phyloP scores from a whole-genome alignment of 2,329 filamentous ascomycete genomes.

The Trichoderma hamatum region DNA sequence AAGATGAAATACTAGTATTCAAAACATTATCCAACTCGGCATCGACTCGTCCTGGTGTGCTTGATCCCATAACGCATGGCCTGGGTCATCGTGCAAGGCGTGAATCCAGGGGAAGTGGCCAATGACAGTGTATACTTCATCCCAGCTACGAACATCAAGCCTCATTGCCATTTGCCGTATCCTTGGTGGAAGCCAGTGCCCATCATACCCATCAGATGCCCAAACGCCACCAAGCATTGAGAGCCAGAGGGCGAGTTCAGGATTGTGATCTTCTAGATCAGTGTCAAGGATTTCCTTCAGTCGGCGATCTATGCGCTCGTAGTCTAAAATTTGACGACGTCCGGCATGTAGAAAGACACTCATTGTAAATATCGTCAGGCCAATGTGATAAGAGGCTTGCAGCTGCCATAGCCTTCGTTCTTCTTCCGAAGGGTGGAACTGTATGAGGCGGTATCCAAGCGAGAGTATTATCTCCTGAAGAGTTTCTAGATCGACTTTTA shows the following conservation, averaged over 20 bases:
- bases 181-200: not conserved
- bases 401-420: not conserved
- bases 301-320: not conserved
- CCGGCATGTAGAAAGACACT: conserved; percentile 25
- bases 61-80: not conserved
- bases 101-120: conserved; percentile 28
- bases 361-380: conserved; percentile 23
- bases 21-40: not conserved
- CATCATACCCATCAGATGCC: conserved; percentile 10
- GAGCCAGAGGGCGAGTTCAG: conserved; percentile 25
- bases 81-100: conserved; percentile 19
- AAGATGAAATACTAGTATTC: not conserved
- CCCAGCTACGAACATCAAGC: conserved; percentile 23
- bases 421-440: not conserved
- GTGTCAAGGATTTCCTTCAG: not conserved
- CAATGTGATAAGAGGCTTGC: conserved; percentile 21
- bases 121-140: conserved; percentile 15
- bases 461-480: not conserved
- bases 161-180: not conserved
- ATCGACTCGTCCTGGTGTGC: not conserved
- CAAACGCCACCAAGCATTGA: conserved; percentile 27
- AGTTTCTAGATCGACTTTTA: not conserved
- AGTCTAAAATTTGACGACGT: conserved; percentile 21
- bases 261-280: not conserved
- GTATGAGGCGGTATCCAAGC: not conserved